Evolutionary conservation across 768 basidiomycete species (phyloP).

Genomic region (Suillus brevipes): DNA sequence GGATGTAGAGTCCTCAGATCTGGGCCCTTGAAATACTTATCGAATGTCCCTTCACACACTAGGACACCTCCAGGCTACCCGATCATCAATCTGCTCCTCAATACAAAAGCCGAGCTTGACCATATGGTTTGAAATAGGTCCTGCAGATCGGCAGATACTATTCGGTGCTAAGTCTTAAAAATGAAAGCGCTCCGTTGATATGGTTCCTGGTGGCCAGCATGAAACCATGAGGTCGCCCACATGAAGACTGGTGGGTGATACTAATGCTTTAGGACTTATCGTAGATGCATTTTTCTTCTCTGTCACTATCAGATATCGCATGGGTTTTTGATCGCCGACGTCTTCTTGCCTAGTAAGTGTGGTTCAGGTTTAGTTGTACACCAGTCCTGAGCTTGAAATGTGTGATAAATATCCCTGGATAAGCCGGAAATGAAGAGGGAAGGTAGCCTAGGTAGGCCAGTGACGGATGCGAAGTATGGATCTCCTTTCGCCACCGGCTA

Average conservation of each 20-base stretch:
- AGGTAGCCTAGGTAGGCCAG: neutral
- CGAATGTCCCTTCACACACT: neutral
- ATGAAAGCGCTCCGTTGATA: neutral
- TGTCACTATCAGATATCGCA: conserved; percentile 1
- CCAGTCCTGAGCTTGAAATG: neutral
- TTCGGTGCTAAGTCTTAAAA: neutral
- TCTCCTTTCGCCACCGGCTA: neutral
- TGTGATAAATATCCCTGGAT: neutral
- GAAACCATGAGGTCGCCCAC: neutral
- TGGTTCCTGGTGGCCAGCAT: conserved; percentile 5
- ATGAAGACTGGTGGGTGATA: neutral
- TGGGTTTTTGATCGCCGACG: neutral
- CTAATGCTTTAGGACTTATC: neutral
- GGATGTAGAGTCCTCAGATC: neutral
- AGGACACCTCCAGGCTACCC: neutral
- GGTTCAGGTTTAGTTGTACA: neutral
- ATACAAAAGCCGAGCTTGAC: neutral
- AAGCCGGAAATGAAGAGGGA: neutral
- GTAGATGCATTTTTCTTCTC: neutral
- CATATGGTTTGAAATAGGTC: neutral
- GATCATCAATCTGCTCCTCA: conserved; percentile 6
- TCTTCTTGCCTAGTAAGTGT: neutral
- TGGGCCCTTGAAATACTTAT: neutral
- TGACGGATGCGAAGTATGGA: neutral
- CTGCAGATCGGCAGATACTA: neutral